Evolutionary conservation across 2,329 filamentous ascomycete genomes (phyloP).

Genomic region (Stachybotrys chartarum): DNA sequence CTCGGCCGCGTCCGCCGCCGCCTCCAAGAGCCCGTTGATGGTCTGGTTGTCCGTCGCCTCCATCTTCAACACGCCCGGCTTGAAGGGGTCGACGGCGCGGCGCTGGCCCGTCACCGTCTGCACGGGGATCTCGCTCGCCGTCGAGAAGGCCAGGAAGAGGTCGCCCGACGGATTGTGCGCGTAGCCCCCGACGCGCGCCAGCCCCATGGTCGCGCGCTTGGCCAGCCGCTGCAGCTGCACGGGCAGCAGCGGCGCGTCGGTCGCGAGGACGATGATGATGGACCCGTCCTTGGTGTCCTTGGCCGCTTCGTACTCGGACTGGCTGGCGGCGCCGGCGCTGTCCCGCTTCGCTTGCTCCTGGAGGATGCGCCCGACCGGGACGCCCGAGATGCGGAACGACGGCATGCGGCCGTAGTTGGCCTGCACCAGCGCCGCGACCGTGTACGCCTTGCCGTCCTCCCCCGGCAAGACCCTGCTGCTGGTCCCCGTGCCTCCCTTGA

Average conservation of each 20-base stretch:
- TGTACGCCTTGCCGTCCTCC: slow-evolving; percentile 30
- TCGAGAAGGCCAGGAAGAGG: slow-evolving; percentile 58
- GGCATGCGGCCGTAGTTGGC: slow-evolving; percentile 53
- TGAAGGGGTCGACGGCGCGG: slow-evolving; percentile 31
- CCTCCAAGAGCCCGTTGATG: slow-evolving; percentile 56
- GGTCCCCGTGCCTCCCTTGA: slow-evolving; percentile 58
- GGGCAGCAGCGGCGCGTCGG: slow-evolving; percentile 53
- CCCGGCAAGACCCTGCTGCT: slow-evolving; percentile 37
- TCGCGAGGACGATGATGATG: slow-evolving; percentile 54
- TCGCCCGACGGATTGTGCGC: slow-evolving; percentile 55
- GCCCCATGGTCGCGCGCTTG: slow-evolving; percentile 50
- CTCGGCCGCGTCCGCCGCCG: slow-evolving; percentile 54
- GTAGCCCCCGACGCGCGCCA: slow-evolving; percentile 50
- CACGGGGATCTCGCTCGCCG: slow-evolving; percentile 37
- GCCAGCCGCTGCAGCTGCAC: slow-evolving; percentile 49
- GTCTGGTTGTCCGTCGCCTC: slow-evolving; percentile 44
- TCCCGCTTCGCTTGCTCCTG: slow-evolving; percentile 28
- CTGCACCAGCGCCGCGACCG: slow-evolving; percentile 53
- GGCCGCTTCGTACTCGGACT: slow-evolving; percentile 10
- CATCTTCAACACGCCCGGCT: slow-evolving; percentile 22
- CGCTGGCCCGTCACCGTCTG: slow-evolving; percentile 27
- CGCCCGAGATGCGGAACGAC: slow-evolving; percentile 49
- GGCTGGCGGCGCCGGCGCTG: slow-evolving; percentile 9
- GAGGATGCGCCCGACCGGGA: slow-evolving; percentile 51
- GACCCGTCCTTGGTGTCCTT: slow-evolving; percentile 53